Evolutionary conservation across 1,284 basidiomycete genomes (phyloP).

Genomic region (Vanrija humicola): DNA sequence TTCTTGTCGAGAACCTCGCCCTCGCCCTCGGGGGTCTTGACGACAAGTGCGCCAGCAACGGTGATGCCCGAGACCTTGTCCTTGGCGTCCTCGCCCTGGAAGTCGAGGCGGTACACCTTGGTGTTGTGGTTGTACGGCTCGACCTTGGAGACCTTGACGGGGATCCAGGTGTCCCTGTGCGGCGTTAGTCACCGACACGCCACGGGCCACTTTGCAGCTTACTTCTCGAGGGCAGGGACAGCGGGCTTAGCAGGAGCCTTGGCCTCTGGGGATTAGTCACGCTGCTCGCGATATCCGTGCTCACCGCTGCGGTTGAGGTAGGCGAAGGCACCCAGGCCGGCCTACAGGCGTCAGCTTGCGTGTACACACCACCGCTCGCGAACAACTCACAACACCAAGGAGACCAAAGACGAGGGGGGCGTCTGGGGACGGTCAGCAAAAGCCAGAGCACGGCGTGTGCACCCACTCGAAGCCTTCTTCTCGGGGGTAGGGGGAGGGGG

Average conservation of each 20-base stretch:
- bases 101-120: constrained; percentile 75
- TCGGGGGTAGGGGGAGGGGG: not conserved
- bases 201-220: constrained; percentile 1
- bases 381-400: constrained; percentile 31
- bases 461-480: constrained; percentile 14
- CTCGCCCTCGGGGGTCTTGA: constrained; percentile 51
- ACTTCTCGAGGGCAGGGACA: constrained; percentile 32
- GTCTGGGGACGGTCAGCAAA: constrained; percentile 20
- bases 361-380: no score
- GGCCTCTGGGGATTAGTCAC: constrained; percentile 8
- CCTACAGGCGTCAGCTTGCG: constrained; percentile 2
- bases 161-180: constrained; percentile 42
- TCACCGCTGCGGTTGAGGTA: constrained; percentile 31
- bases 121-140: constrained; percentile 92
- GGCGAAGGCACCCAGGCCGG: constrained; percentile 39
- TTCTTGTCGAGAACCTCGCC: constrained; percentile 60
- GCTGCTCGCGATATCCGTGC: not conserved
- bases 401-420: constrained; percentile 30
- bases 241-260: constrained; percentile 17
- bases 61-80: constrained; percentile 61
- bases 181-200: not conserved
- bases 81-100: constrained; percentile 69
- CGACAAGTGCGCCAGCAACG: constrained; percentile 57
- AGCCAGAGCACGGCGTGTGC: not conserved
- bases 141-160: constrained; percentile 73